These are phyloP conservation scores for Boletus vinaceobasis DNA, from an alignment of 768 basidiomycete species.

Conservation along the genomic window DNA sequence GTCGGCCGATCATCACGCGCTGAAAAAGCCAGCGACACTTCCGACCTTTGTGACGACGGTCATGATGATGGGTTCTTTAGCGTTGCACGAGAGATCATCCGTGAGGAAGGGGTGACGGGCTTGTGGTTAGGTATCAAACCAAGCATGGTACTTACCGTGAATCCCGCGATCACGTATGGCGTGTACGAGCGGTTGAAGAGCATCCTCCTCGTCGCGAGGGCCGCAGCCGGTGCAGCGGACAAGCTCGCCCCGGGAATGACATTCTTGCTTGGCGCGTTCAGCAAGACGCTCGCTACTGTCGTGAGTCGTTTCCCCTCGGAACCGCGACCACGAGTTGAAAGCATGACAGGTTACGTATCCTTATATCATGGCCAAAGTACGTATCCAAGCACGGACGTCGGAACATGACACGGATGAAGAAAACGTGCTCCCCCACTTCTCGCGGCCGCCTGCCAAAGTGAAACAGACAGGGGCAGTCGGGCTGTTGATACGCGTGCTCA, in stretches of 20 bases:
- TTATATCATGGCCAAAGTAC: constrained; percentile 95
- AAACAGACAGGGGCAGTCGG: constrained; percentile 73
- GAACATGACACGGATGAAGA: constrained; percentile 40
- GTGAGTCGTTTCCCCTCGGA: constrained; percentile 42
- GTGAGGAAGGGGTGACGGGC: constrained; percentile 82
- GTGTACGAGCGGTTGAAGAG: constrained; percentile 89
- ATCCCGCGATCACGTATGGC: constrained; percentile 97
- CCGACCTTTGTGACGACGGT: not conserved
- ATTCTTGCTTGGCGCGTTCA: constrained; percentile 86
- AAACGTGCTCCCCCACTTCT: constrained; percentile 16
- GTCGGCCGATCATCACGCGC: constrained; percentile 49
- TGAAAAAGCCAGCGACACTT: not conserved
- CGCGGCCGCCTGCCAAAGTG: constrained; percentile 19
- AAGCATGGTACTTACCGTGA: constrained; percentile 90
- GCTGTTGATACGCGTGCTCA: constrained; percentile 68
- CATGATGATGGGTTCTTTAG: constrained; percentile 70
- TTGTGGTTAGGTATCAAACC: constrained; percentile 94
- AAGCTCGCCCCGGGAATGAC: constrained; percentile 77
- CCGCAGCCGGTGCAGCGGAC: constrained; percentile 38
- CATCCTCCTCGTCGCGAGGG: constrained; percentile 56
- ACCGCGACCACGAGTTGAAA: not conserved
- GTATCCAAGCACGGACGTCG: constrained; percentile 82
- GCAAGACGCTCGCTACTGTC: constrained; percentile 93
- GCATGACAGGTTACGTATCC: constrained; percentile 80
- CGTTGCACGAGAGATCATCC: constrained; percentile 82